phyloP scores from a whole-genome alignment of 768 basidiomycete species.

The Rhizopogon sp. region DNA sequence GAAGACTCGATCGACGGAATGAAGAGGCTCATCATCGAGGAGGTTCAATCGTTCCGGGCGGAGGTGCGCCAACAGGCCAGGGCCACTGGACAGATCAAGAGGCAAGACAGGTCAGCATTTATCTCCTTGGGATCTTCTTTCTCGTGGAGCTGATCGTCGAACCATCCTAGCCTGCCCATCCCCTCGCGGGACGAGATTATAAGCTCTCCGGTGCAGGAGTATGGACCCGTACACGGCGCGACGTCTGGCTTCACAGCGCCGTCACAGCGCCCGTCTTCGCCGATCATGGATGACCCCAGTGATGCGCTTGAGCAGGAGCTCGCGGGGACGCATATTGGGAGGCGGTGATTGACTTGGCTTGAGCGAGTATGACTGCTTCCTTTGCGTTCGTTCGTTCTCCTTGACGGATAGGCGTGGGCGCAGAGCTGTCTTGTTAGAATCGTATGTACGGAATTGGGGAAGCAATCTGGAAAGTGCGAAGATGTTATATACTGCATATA shows the following conservation, averaged over 20 bases:
- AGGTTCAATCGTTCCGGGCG: constrained; percentile 84
- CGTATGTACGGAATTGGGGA: not conserved
- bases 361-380: not conserved
- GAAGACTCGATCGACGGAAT: constrained; percentile 97
- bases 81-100: constrained; percentile 63
- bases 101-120: constrained; percentile 65
- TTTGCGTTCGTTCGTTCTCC: not conserved
- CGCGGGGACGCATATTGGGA: constrained; percentile 59
- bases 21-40: constrained; percentile 91
- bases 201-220: constrained; percentile 67
- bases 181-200: constrained; percentile 80
- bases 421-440: not conserved
- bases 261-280: constrained; percentile 48
- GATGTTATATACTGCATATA: not conserved
- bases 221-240: constrained; percentile 52
- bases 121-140: not conserved
- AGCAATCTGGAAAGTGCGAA: not conserved
- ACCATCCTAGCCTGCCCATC: constrained; percentile 57
- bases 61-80: constrained; percentile 85
- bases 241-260: constrained; percentile 64
- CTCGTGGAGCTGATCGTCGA: not conserved
- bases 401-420: too few species aligned
- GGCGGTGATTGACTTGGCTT: constrained; percentile 12
- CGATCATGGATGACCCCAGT: constrained; percentile 81
- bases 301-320: constrained; percentile 83